A percentile compares a stretch with the other conserved stretches of the same genome.
phyloP scores from a whole-genome alignment of 139 green algal species.

The Auxenochlorella pyrenoidosa region DNA sequence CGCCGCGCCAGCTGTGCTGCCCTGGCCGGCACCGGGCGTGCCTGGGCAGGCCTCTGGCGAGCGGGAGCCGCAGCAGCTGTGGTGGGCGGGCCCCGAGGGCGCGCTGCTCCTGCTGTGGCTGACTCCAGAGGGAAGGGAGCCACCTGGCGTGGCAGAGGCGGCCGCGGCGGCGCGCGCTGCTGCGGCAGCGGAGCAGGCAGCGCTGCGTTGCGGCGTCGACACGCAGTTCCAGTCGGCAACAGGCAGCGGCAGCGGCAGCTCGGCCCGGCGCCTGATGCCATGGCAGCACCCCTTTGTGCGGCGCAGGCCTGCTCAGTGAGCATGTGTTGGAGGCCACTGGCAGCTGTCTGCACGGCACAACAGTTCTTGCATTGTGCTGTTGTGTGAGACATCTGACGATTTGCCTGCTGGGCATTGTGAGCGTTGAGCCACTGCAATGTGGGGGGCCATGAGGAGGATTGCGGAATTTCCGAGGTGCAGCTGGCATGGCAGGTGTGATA shows the following conservation, averaged over 20 bases:
- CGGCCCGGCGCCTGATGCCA: background rate
- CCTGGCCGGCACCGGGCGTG: too few relatives aligned
- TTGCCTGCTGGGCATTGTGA: too few relatives aligned
- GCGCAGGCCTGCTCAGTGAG: too few relatives aligned
- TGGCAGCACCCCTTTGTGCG: slow-evolving; percentile 14
- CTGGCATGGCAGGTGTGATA: too few relatives aligned
- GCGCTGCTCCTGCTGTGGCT: slow-evolving; percentile 34
- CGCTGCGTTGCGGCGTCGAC: background rate
- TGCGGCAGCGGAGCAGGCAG: background rate
- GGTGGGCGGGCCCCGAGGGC: background rate
- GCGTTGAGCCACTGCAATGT: too few relatives aligned
- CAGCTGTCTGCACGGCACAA: too few relatives aligned
- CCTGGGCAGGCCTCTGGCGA: too few relatives aligned
- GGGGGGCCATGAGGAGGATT: too few relatives aligned
- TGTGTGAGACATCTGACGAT: too few relatives aligned
- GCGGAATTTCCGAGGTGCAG: too few relatives aligned
- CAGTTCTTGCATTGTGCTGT: too few relatives aligned
- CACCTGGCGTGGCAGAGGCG: background rate
- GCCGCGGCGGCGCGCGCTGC: background rate
- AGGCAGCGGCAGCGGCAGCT: background rate
- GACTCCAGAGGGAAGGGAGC: background rate
- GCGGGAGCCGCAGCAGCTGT: background rate
- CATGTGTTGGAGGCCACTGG: too few relatives aligned
- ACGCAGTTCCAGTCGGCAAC: background rate
- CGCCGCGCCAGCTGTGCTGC: background rate